A percentile compares a stretch with the other conserved stretches of the same genome.
phyloP scores from a whole-genome alignment of 495 filamentous ascomycete species.

The Xylaria castorea region DNA sequence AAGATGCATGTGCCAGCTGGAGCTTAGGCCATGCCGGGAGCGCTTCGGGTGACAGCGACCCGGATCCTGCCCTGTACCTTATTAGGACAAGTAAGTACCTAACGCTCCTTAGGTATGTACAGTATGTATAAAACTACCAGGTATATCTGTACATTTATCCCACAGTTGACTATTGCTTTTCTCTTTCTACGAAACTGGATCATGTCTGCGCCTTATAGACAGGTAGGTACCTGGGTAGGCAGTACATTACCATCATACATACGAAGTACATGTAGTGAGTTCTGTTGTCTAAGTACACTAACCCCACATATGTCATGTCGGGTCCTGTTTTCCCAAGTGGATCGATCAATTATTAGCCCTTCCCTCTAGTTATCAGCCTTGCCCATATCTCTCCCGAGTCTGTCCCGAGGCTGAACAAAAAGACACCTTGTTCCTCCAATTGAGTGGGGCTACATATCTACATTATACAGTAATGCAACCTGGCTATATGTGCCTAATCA shows the following conservation, averaged over 20 bases:
- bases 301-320: too few relatives aligned
- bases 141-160: background rate
- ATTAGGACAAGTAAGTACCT: background rate
- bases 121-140: background rate
- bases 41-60: background rate
- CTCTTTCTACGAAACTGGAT: too few relatives aligned
- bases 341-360: background rate
- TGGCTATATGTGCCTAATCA: background rate
- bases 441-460: constrained; percentile 2
- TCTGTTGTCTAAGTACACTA: too few relatives aligned
- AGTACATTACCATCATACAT: too few relatives aligned
- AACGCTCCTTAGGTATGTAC: too few relatives aligned
- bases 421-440: constrained; percentile 13
- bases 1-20: constrained; percentile 19
- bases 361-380: too few relatives aligned
- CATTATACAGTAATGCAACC: background rate
- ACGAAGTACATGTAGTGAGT: too few relatives aligned
- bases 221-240: too few relatives aligned
- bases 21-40: constrained; percentile 9
- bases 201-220: too few relatives aligned
- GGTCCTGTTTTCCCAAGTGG: too few relatives aligned
- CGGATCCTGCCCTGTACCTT: background rate
- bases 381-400: background rate
- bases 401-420: constrained; percentile 1
- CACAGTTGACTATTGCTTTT: background rate